These are phyloP conservation scores for Coemansia pectinata DNA, from an alignment of 192 early-diverging fungal genomes.

Conservation along the genomic window DNA sequence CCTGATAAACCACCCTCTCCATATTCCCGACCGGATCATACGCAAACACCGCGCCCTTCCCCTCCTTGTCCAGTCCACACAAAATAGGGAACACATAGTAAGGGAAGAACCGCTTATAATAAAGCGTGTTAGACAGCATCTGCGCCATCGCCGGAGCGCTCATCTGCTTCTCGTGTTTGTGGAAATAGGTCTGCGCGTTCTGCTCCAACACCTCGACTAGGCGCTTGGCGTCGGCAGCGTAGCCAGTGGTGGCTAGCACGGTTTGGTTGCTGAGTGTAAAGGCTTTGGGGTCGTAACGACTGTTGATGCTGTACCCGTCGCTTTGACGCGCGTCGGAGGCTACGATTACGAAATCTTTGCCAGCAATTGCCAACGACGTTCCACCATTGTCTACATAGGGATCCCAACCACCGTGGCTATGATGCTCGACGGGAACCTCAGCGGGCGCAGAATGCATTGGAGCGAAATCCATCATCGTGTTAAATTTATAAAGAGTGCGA, in stretches of 20 bases:
- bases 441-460: constrained; percentile 10
- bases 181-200: constrained; percentile 89
- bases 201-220: constrained; percentile 82
- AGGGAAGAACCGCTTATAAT: constrained; percentile 93
- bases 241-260: constrained; percentile 84
- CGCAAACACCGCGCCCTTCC: constrained; percentile 84
- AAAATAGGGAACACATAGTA: constrained; percentile 91
- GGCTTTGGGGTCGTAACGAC: constrained; percentile 90
- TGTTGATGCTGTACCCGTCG: constrained; percentile 93
- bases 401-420: constrained; percentile 65
- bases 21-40: constrained; percentile 95
- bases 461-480: constrained; percentile 26
- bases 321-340: constrained; percentile 97
- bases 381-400: constrained; percentile 93
- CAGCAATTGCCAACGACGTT: constrained; percentile 89
- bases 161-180: constrained; percentile 91
- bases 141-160: constrained; percentile 84
- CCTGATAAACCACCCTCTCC: constrained; percentile 73
- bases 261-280: constrained; percentile 82
- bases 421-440: constrained; percentile 26
- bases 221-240: constrained; percentile 85
- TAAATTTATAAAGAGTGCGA: neutral
- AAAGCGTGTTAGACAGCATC: constrained; percentile 90
- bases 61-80: constrained; percentile 87
- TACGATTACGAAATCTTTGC: constrained; percentile 88